A percentile compares a stretch with the other conserved stretches of the same genome.
Conservation (phyloP, 371 early-diverging fungal species). For the Mycotypha africana region DNA sequence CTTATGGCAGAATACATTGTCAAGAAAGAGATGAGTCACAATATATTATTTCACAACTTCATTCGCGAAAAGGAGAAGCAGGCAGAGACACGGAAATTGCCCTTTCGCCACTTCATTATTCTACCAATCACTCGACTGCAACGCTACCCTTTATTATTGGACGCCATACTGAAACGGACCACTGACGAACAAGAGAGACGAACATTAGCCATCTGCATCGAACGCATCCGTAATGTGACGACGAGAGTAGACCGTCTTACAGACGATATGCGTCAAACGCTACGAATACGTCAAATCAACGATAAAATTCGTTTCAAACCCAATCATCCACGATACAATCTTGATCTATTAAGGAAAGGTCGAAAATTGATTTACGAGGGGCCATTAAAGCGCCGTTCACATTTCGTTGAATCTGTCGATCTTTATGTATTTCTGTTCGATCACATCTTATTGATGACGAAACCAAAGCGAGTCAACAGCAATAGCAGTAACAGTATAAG, state of each 20-base stretch:
- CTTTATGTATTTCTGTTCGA: slow-evolving; percentile 80
- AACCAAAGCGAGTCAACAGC: slow-evolving; percentile 25
- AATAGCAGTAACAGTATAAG: slow-evolving; percentile 1
- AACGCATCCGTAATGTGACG: slow-evolving; percentile 56
- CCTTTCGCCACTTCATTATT: slow-evolving; percentile 31
- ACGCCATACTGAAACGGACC: slow-evolving; percentile 68
- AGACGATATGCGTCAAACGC: background rate
- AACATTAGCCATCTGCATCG: slow-evolving; percentile 47
- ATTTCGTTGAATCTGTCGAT: slow-evolving; percentile 62
- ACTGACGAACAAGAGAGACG: slow-evolving; percentile 47
- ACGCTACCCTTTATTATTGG: slow-evolving; percentile 75
- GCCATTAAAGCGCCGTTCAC: slow-evolving; percentile 57
- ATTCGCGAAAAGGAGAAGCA: slow-evolving; percentile 49
- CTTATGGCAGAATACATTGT: slow-evolving; percentile 67
- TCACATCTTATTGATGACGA: slow-evolving; percentile 76
- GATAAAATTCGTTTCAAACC: slow-evolving; percentile 27
- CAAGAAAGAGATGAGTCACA: slow-evolving; percentile 59
- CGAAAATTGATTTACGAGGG: slow-evolving; percentile 78
- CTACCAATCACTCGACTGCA: slow-evolving; percentile 75
- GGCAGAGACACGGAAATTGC: slow-evolving; percentile 55
- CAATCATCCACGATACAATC: slow-evolving; percentile 24
- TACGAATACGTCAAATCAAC: slow-evolving; percentile 4
- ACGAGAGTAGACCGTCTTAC: slow-evolving; percentile 23
- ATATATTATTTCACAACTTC: slow-evolving; percentile 62
- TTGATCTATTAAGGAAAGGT: slow-evolving; percentile 62